Evolutionary conservation across 352 stramenopile genomes (phyloP).

Genomic region (Globisporangium iwayamae): DNA sequence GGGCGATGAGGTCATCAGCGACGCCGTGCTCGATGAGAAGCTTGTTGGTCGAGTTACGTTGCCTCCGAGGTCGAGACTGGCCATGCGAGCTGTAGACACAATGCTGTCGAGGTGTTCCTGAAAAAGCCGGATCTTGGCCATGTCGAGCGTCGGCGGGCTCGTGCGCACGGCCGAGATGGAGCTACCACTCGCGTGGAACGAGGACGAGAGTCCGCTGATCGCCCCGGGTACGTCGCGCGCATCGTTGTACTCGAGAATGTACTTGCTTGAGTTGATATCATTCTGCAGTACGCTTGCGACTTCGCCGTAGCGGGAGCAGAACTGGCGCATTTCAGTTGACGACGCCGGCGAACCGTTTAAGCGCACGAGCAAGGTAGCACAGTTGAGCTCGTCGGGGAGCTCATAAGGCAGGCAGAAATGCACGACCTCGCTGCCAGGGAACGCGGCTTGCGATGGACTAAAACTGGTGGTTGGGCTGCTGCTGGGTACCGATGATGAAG

Average conservation of each 20-base stretch:
- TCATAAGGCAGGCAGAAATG: slow-evolving; percentile 75
- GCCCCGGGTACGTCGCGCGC: slow-evolving; percentile 41
- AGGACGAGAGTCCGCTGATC: slow-evolving; percentile 31
- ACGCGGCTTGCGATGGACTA: background rate
- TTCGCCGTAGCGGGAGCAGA: slow-evolving; percentile 68
- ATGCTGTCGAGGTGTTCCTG: slow-evolving; percentile 40
- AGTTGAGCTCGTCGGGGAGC: slow-evolving; percentile 54
- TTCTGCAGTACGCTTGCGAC: slow-evolving; percentile 70
- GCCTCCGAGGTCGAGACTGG: background rate
- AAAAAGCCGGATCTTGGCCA: slow-evolving; percentile 62
- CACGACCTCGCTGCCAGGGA: background rate
- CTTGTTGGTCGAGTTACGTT: slow-evolving; percentile 30
- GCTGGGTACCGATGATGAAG: background rate
- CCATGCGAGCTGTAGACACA: background rate
- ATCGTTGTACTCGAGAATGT: slow-evolving; percentile 78
- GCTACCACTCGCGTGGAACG: slow-evolving; percentile 29
- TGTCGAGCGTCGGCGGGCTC: slow-evolving; percentile 49
- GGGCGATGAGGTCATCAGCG: slow-evolving; percentile 53
- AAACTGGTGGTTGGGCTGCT: background rate
- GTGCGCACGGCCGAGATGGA: slow-evolving; percentile 45
- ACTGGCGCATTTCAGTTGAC: slow-evolving; percentile 47
- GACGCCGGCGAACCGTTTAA: slow-evolving; percentile 25
- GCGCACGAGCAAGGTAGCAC: slow-evolving; percentile 53
- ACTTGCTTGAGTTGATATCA: slow-evolving; percentile 38
- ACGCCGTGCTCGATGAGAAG: slow-evolving; percentile 58